Base-by-base conservation (phyloP, 345 rosid genomes). In the Boechera retrofracta region DNA sequence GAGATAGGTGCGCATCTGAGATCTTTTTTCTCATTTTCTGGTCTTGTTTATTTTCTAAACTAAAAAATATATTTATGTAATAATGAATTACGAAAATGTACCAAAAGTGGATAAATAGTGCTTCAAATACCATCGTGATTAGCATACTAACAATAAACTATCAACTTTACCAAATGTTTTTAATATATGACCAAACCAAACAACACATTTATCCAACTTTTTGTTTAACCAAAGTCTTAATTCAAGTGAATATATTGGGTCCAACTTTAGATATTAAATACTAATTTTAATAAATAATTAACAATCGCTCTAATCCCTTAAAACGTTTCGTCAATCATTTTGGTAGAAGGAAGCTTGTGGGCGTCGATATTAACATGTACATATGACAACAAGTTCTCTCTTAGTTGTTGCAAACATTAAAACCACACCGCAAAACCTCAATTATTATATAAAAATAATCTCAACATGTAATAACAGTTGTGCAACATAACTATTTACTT, bases 401-500 rank as follows among this genome's bases (percentile, higher is more conserved):
- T 52, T 51, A 29, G 16, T 32, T 75, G 72, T 75, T 59, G 44
- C 33, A 48, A 48, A 56, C 54, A 39, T 62, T 64, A 42, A 53
- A 35, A 31, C 49, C 57, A 76, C 41, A 60, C 47, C 36, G 18
- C 69, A 69, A 68, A 60, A 18, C 13, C 57, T 38, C 57, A 61
- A 68, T 21, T 21, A 39, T 60, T 32, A 60, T 33, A 42, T 32
- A 60, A 39, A 26, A 31, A 41, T 9, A 51, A 66, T 57, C n/a
- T 68, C 63, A 52, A 59, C 69, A 51, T 51, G 63, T 51, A 67
- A 48, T 52, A 67, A 36, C 47, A 65, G 18, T 45, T 65, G 2
- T 56, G 38, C 24, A 44, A 56, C 48, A 31, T 18, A 51, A 76
- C 58, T 18, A 18, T 77, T n/a, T 45, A 77, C 71, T 76, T 62